Evolutionary conservation across 1,284 basidiomycete genomes (phyloP).

Genomic region (Ceratobasidium theobromae): DNA sequence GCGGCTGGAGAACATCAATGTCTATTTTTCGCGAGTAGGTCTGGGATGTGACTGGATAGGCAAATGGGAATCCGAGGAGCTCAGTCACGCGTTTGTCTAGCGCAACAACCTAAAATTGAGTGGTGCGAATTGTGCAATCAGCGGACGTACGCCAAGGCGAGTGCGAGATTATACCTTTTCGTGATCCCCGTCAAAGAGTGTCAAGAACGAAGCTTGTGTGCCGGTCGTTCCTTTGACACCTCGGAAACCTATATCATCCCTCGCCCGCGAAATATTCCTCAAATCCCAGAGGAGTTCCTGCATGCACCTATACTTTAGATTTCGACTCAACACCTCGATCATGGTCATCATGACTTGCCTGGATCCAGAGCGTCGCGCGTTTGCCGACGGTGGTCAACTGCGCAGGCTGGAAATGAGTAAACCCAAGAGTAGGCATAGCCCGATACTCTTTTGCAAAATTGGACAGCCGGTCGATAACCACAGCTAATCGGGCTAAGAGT

Average conservation of each 20-base stretch:
- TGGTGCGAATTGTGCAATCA: neutral
- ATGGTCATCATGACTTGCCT: constrained; percentile 50
- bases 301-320: constrained; percentile 2
- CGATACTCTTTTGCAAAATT: constrained; percentile 73
- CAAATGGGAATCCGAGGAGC: constrained; percentile 89
- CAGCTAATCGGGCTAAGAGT: constrained; percentile 82
- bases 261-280: constrained; percentile 86
- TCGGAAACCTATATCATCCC: constrained; percentile 94
- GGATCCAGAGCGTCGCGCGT: constrained; percentile 96
- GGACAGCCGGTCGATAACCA: constrained; percentile 87
- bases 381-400: constrained; percentile 99
- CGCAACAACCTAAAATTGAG: constrained; percentile 67
- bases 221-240: constrained; percentile 99
- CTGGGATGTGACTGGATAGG: constrained; percentile 97
- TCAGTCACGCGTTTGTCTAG: constrained; percentile 89
- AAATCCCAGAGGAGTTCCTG: constrained; percentile 96
- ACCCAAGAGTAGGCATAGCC: constrained; percentile 87
- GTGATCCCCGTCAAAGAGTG: constrained; percentile 94
- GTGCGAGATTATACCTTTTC: constrained; percentile 60
- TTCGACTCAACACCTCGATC: neutral
- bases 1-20: constrained; percentile 85
- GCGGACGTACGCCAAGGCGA: neutral
- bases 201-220: constrained; percentile 94
- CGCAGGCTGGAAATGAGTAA: constrained; percentile 99
- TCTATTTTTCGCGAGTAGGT: constrained; percentile 99